Conservation (phyloP, 129 eudicot species). For the Rutidosis leptorrhynchoides region DNA sequence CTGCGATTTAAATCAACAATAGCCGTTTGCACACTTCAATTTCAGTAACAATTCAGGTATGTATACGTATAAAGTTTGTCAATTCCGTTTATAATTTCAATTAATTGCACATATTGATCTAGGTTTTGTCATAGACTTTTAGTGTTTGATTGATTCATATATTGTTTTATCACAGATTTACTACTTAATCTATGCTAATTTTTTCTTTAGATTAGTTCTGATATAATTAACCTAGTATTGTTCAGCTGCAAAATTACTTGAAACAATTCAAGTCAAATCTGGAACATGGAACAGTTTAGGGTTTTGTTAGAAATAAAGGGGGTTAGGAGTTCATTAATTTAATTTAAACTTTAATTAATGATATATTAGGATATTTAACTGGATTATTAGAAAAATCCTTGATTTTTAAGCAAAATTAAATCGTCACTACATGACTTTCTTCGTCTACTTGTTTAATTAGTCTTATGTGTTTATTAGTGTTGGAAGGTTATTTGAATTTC, state of each 20-base stretch:
- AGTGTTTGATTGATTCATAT: neutral
- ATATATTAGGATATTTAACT: neutral
- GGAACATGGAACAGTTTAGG: conserved; percentile 1
- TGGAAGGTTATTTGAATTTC: neutral
- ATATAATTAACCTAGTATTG: neutral
- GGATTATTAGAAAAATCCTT: neutral
- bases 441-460: neutral
- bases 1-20: neutral
- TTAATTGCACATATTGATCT: conserved; percentile 5
- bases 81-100: neutral
- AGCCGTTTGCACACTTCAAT: conserved; percentile 3
- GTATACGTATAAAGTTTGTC: neutral
- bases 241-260: neutral
- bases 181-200: neutral
- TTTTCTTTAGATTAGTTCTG: neutral
- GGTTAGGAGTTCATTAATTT: neutral
- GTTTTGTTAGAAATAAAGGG: conserved; percentile 4
- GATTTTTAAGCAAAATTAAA: neutral
- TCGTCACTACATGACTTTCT: neutral
- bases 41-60: conserved; percentile 6
- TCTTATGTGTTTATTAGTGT: neutral
- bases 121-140: neutral
- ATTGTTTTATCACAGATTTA: neutral
- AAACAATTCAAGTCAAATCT: neutral
- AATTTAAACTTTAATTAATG: neutral